A percentile compares a stretch with the other conserved stretches of the same genome.
Evolutionary conservation across 2,329 filamentous ascomycete species (phyloP).

Genomic region (Fusarium duplospermum): DNA sequence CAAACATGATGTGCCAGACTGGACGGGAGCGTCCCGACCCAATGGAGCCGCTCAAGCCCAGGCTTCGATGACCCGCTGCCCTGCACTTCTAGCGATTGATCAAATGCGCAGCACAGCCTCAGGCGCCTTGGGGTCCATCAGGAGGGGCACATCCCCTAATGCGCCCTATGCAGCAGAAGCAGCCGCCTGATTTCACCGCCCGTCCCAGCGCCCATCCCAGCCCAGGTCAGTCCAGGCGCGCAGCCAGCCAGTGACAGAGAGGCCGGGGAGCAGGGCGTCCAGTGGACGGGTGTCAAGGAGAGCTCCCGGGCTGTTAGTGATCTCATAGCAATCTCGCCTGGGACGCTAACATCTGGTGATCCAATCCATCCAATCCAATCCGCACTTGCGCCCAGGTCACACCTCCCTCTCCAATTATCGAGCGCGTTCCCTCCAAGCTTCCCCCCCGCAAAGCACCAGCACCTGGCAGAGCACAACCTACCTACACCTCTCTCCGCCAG

Average conservation of each 20-base stretch:
- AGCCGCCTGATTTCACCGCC: conserved; percentile 37
- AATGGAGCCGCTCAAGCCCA: not conserved
- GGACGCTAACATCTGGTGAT: conserved; percentile 25
- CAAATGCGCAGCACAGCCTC: conserved; percentile 13
- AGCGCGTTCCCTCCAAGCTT: conserved; percentile 38
- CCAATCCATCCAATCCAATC: not conserved
- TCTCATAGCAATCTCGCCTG: not conserved
- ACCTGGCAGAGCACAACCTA: conserved; percentile 36
- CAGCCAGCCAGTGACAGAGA: conserved; percentile 15
- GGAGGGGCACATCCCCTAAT: conserved; percentile 36
- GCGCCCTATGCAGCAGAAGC: conserved; percentile 18
- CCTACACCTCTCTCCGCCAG: conserved; percentile 28
- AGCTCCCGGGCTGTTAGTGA: conserved; percentile 18
- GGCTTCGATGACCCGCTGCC: conserved; percentile 11
- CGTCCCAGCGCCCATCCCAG: conserved; percentile 29
- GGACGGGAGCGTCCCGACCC: not conserved
- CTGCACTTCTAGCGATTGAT: not conserved
- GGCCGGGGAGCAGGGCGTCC: not conserved
- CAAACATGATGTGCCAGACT: not conserved
- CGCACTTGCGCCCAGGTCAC: conserved; percentile 15
- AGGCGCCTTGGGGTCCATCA: conserved; percentile 18
- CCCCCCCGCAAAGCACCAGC: conserved; percentile 41
- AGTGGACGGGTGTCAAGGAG: not conserved
- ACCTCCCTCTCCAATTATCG: conserved; percentile 40
- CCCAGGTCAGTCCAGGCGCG: conserved; percentile 17